Evolutionary conservation across 2,329 filamentous ascomycete species (phyloP).

Genomic region (Cercospora sp.): DNA sequence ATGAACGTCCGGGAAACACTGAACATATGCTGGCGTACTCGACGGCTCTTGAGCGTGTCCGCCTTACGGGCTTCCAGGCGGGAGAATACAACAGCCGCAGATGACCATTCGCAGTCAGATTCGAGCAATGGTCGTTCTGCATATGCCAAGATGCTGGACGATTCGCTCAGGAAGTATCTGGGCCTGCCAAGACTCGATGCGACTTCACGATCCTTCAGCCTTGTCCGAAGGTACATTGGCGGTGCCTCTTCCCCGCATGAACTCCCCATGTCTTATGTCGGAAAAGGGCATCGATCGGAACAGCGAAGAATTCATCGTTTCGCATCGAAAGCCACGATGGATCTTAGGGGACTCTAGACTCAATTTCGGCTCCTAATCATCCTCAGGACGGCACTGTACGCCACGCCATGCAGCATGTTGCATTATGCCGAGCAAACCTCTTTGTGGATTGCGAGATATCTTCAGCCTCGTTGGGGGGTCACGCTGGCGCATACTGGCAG

Average conservation of each 20-base stretch:
- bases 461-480: neutral
- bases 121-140: neutral
- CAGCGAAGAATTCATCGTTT: neutral
- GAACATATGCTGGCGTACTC: neutral
- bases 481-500: neutral
- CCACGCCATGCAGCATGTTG: too few species aligned
- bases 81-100: neutral
- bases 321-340: neutral
- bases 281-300: neutral
- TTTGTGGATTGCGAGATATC: neutral
- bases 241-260: neutral
- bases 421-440: neutral
- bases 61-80: neutral
- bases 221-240: neutral
- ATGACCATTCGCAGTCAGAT: neutral
- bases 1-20: neutral
- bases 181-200: neutral
- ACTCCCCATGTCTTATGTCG: neutral
- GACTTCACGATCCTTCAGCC: neutral
- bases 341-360: neutral
- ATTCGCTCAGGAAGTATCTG: neutral
- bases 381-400: too few species aligned
- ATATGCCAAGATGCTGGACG: neutral
- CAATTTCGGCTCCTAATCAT: neutral
- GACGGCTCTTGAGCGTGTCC: neutral